Percentiles rank a stretch among this genome's conserved stretches.
Evolutionary conservation across 495 filamentous ascomycete genomes (phyloP).

Genomic region (Cryomyces antarcticus): DNA sequence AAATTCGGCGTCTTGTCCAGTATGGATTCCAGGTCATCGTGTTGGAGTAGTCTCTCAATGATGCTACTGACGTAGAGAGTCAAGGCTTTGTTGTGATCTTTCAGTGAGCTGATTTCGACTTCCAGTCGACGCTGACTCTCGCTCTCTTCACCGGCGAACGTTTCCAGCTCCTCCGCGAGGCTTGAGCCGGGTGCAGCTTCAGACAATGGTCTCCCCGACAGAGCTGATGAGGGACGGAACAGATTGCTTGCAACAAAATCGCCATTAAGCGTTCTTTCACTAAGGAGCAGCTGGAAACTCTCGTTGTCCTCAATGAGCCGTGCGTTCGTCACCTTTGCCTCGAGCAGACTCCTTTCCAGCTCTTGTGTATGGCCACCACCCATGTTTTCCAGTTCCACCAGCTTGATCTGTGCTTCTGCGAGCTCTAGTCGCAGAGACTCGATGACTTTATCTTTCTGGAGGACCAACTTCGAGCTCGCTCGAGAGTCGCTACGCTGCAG

Average conservation of each 20-base stretch:
- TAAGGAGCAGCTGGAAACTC: constrained; percentile 83
- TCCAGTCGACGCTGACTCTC: constrained; percentile 52
- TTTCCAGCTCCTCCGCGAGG: constrained; percentile 77
- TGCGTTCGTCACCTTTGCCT: constrained; percentile 83
- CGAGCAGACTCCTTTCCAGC: constrained; percentile 70
- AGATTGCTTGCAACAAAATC: constrained; percentile 78
- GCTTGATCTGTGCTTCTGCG: constrained; percentile 84
- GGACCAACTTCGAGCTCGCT: constrained; percentile 66
- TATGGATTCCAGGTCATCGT: constrained; percentile 86
- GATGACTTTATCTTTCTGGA: constrained; percentile 92
- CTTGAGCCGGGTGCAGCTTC: constrained; percentile 23
- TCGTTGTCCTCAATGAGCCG: constrained; percentile 96
- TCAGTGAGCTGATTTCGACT: constrained; percentile 55
- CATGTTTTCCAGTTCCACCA: constrained; percentile 83
- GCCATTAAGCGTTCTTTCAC: constrained; percentile 82
- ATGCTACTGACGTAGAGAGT: constrained; percentile 97
- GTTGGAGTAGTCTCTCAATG: constrained; percentile 78
- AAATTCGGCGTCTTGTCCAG: constrained; percentile 50
- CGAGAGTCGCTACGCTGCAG: constrained; percentile 62
- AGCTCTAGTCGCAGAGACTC: constrained; percentile 80
- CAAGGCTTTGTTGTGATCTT: constrained; percentile 90
- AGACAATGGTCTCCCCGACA: constrained; percentile 13
- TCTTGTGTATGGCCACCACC: constrained; percentile 70
- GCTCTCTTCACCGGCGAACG: constrained; percentile 14
- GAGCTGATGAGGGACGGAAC: constrained; percentile 26